These are phyloP conservation scores for Aspergillus wentii DNA, from an alignment of 495 filamentous ascomycete species.

Conservation along the genomic window DNA sequence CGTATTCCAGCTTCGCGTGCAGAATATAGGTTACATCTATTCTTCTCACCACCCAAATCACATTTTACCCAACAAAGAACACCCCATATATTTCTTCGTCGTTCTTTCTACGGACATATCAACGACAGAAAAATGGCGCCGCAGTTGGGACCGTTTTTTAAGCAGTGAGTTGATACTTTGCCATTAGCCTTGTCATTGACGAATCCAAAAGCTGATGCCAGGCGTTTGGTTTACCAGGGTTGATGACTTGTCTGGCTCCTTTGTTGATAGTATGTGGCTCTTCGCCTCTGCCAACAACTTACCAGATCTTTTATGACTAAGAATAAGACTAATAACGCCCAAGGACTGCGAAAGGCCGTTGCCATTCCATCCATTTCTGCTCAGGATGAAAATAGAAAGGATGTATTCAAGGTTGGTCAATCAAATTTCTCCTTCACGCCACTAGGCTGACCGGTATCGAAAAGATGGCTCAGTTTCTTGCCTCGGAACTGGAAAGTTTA, in stretches of 20 bases:
- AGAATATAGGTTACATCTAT: constrained; percentile 8
- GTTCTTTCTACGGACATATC: constrained; percentile 41
- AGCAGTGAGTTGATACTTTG: constrained; percentile 49
- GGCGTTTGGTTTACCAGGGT: constrained; percentile 50
- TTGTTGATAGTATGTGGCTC: constrained; percentile 70
- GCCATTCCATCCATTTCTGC: constrained; percentile 95
- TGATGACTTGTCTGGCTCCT: constrained; percentile 69
- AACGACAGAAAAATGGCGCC: constrained; percentile 69
- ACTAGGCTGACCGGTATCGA: constrained; percentile 1
- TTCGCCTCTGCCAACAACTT: neutral
- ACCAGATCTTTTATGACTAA: neutral
- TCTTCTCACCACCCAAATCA: constrained; percentile 5
- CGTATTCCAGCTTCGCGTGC: constrained; percentile 24
- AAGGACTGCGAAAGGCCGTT: constrained; percentile 78
- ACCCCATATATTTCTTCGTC: constrained; percentile 16
- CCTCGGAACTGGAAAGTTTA: constrained; percentile 70
- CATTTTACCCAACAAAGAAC: constrained; percentile 1
- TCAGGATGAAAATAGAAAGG: constrained; percentile 76
- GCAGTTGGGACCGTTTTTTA: constrained; percentile 76
- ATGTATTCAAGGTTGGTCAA: constrained; percentile 67
- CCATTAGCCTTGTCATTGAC: neutral
- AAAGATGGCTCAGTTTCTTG: constrained; percentile 91
- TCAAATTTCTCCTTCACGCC: constrained; percentile 1
- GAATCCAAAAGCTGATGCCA: neutral
- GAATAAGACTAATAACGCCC: constrained; percentile 2